Percentiles rank a stretch among this genome's conserved stretches.
Conservation (phyloP, 2,329 filamentous ascomycete genomes). For the Laburnicola sp. region DNA sequence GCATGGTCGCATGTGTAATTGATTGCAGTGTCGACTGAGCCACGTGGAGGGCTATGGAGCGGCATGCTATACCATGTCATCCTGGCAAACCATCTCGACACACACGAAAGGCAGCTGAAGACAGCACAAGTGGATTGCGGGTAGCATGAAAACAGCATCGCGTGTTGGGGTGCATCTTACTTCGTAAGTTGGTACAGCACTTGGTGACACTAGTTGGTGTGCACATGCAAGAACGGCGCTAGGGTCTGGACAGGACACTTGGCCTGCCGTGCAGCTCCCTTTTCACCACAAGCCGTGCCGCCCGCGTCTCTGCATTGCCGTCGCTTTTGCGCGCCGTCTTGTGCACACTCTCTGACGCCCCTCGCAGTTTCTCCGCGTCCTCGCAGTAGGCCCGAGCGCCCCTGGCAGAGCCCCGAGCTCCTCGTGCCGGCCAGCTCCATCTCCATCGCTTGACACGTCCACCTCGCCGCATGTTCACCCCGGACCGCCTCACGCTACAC, state of each 20-base stretch:
- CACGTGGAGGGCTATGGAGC: too few relatives aligned
- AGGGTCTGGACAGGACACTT: conserved; percentile 6
- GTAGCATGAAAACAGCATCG: conserved; percentile 16
- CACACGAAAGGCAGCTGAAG: neutral
- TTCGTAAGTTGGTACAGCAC: neutral
- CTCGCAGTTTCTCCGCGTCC: conserved; percentile 6
- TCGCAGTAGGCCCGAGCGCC: conserved; percentile 13
- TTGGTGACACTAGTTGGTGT: neutral
- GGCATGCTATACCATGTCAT: too few relatives aligned
- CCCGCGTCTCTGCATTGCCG: neutral
- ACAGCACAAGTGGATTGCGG: conserved; percentile 8
- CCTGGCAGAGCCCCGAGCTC: conserved; percentile 25
- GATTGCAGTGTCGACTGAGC: too few relatives aligned
- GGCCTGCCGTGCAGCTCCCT: conserved; percentile 13
- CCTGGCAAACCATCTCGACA: neutral
- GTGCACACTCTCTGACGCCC: neutral
- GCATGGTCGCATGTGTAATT: too few relatives aligned
- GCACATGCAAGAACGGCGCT: conserved; percentile 2
- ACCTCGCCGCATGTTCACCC: conserved; percentile 29
- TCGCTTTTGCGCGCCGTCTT: conserved; percentile 17
- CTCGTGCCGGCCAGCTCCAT: conserved; percentile 30
- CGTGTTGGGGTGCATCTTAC: conserved; percentile 13
- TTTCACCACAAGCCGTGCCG: conserved; percentile 5
- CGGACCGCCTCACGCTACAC: conserved; percentile 11
- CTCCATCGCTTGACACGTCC: conserved; percentile 23